Evolutionary conservation across 768 basidiomycete species (phyloP).

Genomic region (Tylopilus balloui): DNA sequence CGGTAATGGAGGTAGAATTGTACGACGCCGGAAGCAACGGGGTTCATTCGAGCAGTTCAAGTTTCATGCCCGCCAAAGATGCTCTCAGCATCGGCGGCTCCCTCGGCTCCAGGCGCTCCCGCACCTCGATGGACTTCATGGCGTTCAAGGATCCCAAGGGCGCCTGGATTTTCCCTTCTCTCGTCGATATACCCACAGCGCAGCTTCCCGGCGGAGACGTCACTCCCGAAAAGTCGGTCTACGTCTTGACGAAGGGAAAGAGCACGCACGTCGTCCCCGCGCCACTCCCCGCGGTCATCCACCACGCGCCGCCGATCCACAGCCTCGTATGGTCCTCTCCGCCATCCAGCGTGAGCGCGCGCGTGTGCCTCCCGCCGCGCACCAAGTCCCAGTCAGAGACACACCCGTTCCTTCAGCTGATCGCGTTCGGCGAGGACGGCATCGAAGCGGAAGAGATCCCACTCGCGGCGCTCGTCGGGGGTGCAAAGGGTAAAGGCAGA

Average conservation of each 20-base stretch:
- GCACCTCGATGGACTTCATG: slow-evolving; percentile 43
- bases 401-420: slow-evolving; percentile 56
- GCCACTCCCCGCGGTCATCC: slow-evolving; percentile 56
- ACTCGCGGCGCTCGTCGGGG: slow-evolving; percentile 41
- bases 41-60: slow-evolving; percentile 12
- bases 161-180: slow-evolving; percentile 26
- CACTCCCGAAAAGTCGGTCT: slow-evolving; percentile 39
- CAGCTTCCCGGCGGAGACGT: slow-evolving; percentile 15
- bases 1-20: slow-evolving; percentile 74
- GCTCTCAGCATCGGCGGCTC: slow-evolving; percentile 21
- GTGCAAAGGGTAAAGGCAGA: slow-evolving; percentile 18
- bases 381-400: neutral
- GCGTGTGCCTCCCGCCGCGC: slow-evolving; percentile 39
- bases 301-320: slow-evolving; percentile 47
- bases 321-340: slow-evolving; percentile 53
- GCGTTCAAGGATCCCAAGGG: slow-evolving; percentile 34
- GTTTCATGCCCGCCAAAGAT: slow-evolving; percentile 24
- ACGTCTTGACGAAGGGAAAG: slow-evolving; percentile 66
- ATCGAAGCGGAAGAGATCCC: slow-evolving; percentile 70
- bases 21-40: slow-evolving; percentile 32
- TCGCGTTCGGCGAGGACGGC: slow-evolving; percentile 66
- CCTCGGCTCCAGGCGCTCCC: slow-evolving; percentile 33
- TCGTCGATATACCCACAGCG: slow-evolving; percentile 22
- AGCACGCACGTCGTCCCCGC: slow-evolving; percentile 63
- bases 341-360: slow-evolving; percentile 51